Conservation (phyloP, 352 stramenopile species). For the Phytopythium mirpurense region DNA sequence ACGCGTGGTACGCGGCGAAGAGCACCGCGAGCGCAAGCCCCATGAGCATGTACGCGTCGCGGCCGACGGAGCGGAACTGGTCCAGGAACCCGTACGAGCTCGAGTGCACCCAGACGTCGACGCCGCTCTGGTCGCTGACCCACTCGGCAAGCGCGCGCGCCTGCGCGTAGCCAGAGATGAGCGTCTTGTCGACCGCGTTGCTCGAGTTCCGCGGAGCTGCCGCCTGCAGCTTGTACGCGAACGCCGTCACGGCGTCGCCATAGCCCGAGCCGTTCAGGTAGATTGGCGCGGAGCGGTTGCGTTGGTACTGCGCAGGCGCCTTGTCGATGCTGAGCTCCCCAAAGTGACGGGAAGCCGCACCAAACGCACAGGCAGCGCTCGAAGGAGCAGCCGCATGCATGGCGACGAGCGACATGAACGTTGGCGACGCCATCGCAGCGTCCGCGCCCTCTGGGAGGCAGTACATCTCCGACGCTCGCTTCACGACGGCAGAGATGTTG, state of each 20-base stretch:
- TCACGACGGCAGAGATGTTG: constrained; percentile 11
- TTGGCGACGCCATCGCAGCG: constrained; percentile 6
- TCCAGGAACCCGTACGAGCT: constrained; percentile 58
- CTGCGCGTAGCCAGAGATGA: constrained; percentile 40
- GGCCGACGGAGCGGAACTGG: constrained; percentile 59
- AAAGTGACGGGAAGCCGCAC: constrained; percentile 55
- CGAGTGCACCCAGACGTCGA: constrained; percentile 71
- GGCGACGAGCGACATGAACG: constrained; percentile 63
- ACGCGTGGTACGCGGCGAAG: constrained; percentile 40
- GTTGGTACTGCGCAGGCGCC: constrained; percentile 13
- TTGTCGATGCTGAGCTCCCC: constrained; percentile 66
- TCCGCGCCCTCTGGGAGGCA: constrained; percentile 28
- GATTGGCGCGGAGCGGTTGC: constrained; percentile 9
- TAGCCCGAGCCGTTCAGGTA: constrained; percentile 45
- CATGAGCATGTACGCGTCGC: constrained; percentile 46
- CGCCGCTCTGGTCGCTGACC: constrained; percentile 60
- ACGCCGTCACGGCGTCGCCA: constrained; percentile 46
- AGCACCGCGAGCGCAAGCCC: constrained; percentile 36
- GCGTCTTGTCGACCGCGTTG: constrained; percentile 23
- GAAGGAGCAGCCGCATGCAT: constrained; percentile 54
- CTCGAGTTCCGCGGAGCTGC: constrained; percentile 29
- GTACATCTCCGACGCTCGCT: constrained; percentile 17
- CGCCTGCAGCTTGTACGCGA: constrained; percentile 64
- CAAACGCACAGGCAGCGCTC: constrained; percentile 47
- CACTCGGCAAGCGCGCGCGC: constrained; percentile 48